A percentile compares a stretch with the other conserved stretches of the same genome.
phyloP scores from a whole-genome alignment of 805 yeast genomes.

The Yamadazyma phyllophila region DNA sequence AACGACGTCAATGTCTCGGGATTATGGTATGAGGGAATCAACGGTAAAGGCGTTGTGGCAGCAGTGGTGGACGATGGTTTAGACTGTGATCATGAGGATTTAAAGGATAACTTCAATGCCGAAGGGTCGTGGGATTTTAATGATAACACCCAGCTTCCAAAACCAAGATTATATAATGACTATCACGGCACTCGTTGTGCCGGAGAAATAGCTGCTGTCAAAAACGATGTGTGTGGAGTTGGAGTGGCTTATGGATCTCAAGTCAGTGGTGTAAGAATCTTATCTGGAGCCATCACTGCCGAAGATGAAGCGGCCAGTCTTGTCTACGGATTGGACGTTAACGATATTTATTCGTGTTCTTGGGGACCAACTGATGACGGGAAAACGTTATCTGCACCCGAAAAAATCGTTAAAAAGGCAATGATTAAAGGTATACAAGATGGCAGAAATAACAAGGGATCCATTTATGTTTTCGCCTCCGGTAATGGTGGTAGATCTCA shows the following conservation, averaged over 20 bases:
- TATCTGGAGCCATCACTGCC: slow-evolving; percentile 74
- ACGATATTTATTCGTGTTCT: slow-evolving; percentile 94
- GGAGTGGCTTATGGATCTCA: slow-evolving; percentile 91
- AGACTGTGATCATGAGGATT: slow-evolving; percentile 76
- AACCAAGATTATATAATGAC: slow-evolving; percentile 78
- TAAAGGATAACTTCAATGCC: slow-evolving; percentile 61
- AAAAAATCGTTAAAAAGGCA: slow-evolving; percentile 72
- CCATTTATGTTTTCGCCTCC: slow-evolving; percentile 90
- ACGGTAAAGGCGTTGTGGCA: slow-evolving; percentile 79
- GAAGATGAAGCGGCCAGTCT: slow-evolving; percentile 92
- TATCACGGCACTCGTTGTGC: slow-evolving; percentile 98
- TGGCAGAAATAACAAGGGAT: slow-evolving; percentile 80
- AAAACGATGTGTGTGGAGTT: slow-evolving; percentile 86
- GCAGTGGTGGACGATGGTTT: slow-evolving; percentile 95
- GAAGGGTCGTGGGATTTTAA: slow-evolving; percentile 95
- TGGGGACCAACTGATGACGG: slow-evolving; percentile 99
- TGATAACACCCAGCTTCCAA: slow-evolving; percentile 69
- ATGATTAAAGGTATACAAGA: slow-evolving; percentile 78
- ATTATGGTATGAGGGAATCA: slow-evolving; percentile 77
- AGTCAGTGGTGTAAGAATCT: slow-evolving; percentile 86
- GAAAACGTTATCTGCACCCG: slow-evolving; percentile 79
- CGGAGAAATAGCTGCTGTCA: slow-evolving; percentile 92
- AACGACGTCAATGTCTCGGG: slow-evolving; percentile 85
- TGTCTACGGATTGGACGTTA: slow-evolving; percentile 73
- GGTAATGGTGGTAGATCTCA: slow-evolving; percentile 86